Base-by-base conservation (phyloP, 179 eudicot genomes). In the Heliamphora ciliata region DNA sequence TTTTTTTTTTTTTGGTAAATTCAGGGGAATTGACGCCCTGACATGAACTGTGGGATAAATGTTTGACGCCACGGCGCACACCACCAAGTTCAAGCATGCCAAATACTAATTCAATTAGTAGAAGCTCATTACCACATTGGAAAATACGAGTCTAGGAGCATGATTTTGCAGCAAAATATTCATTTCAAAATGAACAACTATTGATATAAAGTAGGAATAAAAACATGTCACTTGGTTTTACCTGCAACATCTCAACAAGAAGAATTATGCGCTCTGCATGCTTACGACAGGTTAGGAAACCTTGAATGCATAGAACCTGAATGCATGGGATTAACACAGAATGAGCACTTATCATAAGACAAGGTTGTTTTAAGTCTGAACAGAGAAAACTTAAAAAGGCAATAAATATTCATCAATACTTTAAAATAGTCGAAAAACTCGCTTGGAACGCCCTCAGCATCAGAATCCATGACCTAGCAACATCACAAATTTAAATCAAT, bases 191-290 rank as follows among this genome's bases (percentile, higher is more conserved):
- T 14, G 51, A 15, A 2, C 46, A 76, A 77, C 54, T n/a, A 58
- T 13, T 24, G 15, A 5, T 4, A 15, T 4, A 7, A 2, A 1
- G 14, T 8, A 9, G 7, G 50, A 10, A 46, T 15, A 40, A 56
- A 18, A 60, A 77, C 21, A 60, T 60, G 24, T 17, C 21, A 60
- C 17, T n/a, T 46, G 52, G 40, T 47, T 84, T 82, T 79, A 96
- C 99, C 98, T 96, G 98, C 83, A 96, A 88, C 99, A 96, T 96
- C 89, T 96, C 99, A 84, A 96, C 99, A 48, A 96, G 98, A 88
- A 96, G 99, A 84, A 96, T 96, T 74, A 96, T 90, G 69, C 99
- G 94, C 86, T 96, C 99, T 67, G 99, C 99, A 85, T 96, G 97
- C 87, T 96, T 96, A 66, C 98, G 96, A 77, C 99, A 96, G 13